Percentiles rank a stretch among this genome's conserved stretches.
phyloP scores from a whole-genome alignment of 192 early-diverging fungal species.

The Chytriomyces hyalinus region DNA sequence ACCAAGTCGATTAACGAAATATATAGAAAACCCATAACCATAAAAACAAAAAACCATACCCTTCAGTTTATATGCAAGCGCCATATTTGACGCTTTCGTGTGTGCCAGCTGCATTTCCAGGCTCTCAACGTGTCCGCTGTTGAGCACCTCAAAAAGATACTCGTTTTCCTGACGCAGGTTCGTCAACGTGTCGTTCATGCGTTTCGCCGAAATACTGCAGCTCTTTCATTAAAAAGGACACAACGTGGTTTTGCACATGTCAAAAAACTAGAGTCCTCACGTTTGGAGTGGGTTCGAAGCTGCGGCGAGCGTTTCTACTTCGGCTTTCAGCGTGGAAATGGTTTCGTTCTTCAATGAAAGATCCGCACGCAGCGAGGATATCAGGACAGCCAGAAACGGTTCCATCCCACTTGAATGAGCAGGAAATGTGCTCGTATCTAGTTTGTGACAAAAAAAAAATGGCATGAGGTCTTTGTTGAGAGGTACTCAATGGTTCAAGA shows the following conservation, averaged over 20 bases:
- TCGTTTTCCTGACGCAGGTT: background rate
- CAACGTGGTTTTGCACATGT: too few relatives aligned
- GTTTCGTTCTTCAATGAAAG: background rate
- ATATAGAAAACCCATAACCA: background rate
- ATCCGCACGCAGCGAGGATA: background rate
- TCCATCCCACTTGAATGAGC: background rate
- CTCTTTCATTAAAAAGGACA: too few relatives aligned
- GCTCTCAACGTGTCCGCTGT: background rate
- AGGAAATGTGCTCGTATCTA: too few relatives aligned
- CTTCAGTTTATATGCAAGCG: background rate
- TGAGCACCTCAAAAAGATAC: background rate
- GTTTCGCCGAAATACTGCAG: background rate
- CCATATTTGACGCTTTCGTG: background rate
- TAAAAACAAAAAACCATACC: background rate
- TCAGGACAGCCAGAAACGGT: background rate
- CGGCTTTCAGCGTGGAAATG: background rate
- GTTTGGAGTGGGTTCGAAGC: background rate
- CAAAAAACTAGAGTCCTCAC: too few relatives aligned
- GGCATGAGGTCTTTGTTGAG: too few relatives aligned
- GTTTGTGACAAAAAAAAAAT: too few relatives aligned
- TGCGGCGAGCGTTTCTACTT: background rate
- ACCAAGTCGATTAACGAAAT: background rate
- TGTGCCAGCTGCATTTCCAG: background rate
- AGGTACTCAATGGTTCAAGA: too few relatives aligned
- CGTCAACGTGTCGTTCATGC: background rate